Evolutionary conservation across 441 rosid genomes (phyloP).

Genomic region (Syzygium syzygioides): DNA sequence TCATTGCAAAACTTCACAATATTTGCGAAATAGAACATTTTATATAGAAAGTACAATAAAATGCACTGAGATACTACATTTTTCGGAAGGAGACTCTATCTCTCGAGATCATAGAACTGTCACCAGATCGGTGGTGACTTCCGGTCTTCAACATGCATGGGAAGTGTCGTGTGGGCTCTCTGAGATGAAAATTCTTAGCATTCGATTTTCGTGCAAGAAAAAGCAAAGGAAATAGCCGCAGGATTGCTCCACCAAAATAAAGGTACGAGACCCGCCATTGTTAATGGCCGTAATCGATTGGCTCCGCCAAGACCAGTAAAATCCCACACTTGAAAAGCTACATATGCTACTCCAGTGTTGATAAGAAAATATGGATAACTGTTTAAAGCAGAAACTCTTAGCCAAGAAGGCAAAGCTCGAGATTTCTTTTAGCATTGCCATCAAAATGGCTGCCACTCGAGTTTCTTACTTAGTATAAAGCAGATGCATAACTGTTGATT

Average conservation of each 20-base stretch:
- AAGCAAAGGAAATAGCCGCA: background rate
- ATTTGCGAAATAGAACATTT: background rate
- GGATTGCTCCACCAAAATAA: too few relatives aligned
- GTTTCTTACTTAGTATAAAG: background rate
- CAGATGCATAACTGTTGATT: background rate
- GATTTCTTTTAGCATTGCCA: background rate
- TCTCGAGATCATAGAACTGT: background rate
- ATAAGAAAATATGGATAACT: too few relatives aligned
- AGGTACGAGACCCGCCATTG: too few relatives aligned
- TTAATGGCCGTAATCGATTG: background rate
- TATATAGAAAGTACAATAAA: background rate
- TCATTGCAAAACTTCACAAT: background rate
- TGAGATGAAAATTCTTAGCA: background rate
- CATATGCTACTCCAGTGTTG: too few relatives aligned
- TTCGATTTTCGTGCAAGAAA: background rate
- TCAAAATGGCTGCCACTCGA: background rate
- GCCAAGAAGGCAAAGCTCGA: background rate
- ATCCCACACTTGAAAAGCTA: too few relatives aligned
- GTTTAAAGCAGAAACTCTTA: too few relatives aligned
- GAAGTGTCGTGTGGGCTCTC: background rate
- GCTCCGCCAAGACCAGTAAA: background rate
- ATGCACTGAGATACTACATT: background rate
- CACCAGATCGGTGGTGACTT: background rate
- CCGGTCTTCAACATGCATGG: background rate
- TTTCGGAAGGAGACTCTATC: background rate